Evolutionary conservation across 83 land plant species (phyloP).

Genomic region (Diphasiastrum complanatum): DNA sequence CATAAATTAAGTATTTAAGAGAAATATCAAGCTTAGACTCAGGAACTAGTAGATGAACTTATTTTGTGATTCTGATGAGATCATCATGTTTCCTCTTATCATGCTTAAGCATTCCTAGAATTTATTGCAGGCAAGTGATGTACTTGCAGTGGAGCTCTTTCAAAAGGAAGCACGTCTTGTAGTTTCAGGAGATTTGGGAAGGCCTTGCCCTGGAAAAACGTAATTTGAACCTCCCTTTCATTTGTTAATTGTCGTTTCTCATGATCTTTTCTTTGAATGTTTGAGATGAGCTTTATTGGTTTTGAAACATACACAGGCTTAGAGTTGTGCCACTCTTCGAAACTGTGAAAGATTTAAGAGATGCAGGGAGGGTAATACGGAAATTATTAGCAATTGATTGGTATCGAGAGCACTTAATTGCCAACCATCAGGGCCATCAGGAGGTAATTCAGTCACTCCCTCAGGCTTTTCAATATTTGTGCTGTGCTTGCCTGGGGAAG

Average conservation of each 20-base stretch:
- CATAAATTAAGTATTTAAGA: too few species aligned
- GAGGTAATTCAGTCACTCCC: neutral
- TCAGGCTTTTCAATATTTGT: neutral
- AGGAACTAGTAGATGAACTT: too few species aligned
- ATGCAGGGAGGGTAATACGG: constrained; percentile 9
- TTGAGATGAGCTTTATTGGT: neutral
- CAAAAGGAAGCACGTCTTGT: constrained; percentile 17
- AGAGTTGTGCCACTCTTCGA: constrained; percentile 11
- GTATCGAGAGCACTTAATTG: constrained; percentile 10
- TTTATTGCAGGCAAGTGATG: constrained; percentile 6
- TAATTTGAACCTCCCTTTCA: neutral
- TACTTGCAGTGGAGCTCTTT: constrained; percentile 11
- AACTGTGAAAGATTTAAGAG: constrained; percentile 16
- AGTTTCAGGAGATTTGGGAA: constrained; percentile 5
- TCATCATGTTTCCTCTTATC: too few species aligned
- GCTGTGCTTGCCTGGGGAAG: neutral
- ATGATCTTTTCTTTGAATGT: neutral
- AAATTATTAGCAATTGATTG: constrained; percentile 4
- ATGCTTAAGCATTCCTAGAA: neutral
- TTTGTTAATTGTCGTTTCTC: neutral
- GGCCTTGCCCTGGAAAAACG: constrained; percentile 9
- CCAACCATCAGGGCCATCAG: constrained; percentile 11
- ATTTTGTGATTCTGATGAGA: too few species aligned
- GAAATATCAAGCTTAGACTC: too few species aligned
- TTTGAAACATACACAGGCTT: constrained; percentile 1